phyloP scores from a whole-genome alignment of 2,329 filamentous ascomycete species.

The Fusarium phyllophilum region DNA sequence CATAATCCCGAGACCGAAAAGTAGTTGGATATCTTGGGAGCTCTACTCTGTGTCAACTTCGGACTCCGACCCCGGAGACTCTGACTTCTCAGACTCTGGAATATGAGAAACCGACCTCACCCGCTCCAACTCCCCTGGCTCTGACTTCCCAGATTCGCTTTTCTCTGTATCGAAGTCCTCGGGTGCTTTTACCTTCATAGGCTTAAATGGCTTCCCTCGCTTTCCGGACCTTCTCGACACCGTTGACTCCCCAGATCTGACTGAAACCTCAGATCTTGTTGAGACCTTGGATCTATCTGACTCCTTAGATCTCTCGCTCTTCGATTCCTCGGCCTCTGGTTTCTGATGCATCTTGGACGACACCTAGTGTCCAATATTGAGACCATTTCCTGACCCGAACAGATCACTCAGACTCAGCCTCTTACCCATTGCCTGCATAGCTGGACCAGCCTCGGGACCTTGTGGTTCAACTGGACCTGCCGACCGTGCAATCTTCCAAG shows the following conservation, averaged over 20 bases:
- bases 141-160: not conserved
- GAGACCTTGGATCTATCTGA: not conserved
- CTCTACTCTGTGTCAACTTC: slow-evolving; percentile 6
- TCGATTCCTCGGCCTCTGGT: not conserved
- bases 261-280: not conserved
- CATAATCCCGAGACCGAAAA: not conserved
- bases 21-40: too few relatives aligned
- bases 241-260: not conserved
- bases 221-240: not conserved
- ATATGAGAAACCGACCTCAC: not conserved
- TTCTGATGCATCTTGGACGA: slow-evolving; percentile 3
- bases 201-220: not conserved
- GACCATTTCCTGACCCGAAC: slow-evolving; percentile 51
- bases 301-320: not conserved
- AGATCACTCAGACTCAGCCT: slow-evolving; percentile 58
- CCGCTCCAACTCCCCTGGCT: not conserved
- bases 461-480: slow-evolving; percentile 44
- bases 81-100: not conserved
- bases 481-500: slow-evolving; percentile 53
- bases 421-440: slow-evolving; percentile 57
- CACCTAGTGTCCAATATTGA: slow-evolving; percentile 33
- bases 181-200: too few relatives aligned
- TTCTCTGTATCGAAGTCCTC: not conserved
- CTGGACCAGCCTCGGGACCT: slow-evolving; percentile 52
- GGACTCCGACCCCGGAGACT: slow-evolving; percentile 6